Base-by-base conservation (phyloP, 371 early-diverging fungal species). In the Lichtheimia corymbifera region DNA sequence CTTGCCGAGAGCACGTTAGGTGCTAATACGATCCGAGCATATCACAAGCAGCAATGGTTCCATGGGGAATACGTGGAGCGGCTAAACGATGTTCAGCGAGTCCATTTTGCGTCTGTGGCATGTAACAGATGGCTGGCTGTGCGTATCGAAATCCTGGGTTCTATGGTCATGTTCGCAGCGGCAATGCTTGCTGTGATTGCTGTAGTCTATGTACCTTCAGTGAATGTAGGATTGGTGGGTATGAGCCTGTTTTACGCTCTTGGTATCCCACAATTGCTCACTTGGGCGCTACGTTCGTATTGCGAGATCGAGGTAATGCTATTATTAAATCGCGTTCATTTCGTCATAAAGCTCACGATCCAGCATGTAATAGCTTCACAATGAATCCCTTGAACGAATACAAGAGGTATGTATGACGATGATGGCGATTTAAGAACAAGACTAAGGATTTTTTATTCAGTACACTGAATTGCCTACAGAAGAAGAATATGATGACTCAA, bases 101-200 rank as follows among this genome's bases (percentile, higher is more conserved):
- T 92, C 0, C 91, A 88, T 64, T 92, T 88, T 69, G 88, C 93
- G 1, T 87, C 84, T 4, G 73, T 93, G 27, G 80, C 86, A 0
- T 82, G 88, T 51, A 94, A 94, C 56, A 91, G 97, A 35, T 98
- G 98, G 93, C 66, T 97, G 18, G 94, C 95, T 28, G 85, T 96
- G 13, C 90, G 97, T 41, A 82, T 96, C 25, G 94, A 97, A 71
- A 79, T 91, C 35, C 44, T 86, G 58, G 86, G 87, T 13, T 80
- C 85, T 14, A 65, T 81, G 53, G 86, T 91, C 41, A 80, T 90
- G 53, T 80, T 91, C 20, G 76, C 79, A 22, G 85, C 88, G 5
- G 77, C 92, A 0, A 61, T 85, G 0, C 76, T 91, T 35, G 83
- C 88, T 28, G 90, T 91, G 3, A 57, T 88, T 6, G 79, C 76